Conservation (phyloP, 2,329 filamentous ascomycete genomes). For the Xylariaceae sp. region DNA sequence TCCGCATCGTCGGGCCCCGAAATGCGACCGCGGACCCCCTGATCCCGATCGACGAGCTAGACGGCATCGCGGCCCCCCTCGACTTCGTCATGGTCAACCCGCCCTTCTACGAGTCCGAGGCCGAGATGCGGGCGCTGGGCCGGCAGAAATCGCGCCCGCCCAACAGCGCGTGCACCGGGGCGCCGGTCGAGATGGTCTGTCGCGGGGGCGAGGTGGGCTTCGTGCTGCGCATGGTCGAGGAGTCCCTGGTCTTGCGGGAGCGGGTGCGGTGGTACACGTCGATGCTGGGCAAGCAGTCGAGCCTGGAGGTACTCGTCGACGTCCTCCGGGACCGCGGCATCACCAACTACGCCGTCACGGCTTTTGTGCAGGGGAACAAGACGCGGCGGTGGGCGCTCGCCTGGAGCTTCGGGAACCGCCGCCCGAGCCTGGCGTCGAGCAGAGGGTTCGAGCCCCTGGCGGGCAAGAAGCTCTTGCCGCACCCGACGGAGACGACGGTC, state of each 20-base stretch:
- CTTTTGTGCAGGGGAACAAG: slow-evolving; percentile 75
- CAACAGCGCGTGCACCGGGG: slow-evolving; percentile 74
- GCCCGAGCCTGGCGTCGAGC: slow-evolving; percentile 57
- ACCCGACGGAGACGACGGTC: slow-evolving; percentile 43
- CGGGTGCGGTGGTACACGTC: slow-evolving; percentile 84
- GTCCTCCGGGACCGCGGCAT: slow-evolving; percentile 59
- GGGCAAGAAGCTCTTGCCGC: slow-evolving; percentile 50
- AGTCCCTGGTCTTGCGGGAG: slow-evolving; percentile 63
- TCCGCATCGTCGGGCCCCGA: slow-evolving; percentile 62
- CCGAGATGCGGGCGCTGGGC: slow-evolving; percentile 69
- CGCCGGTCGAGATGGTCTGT: slow-evolving; percentile 83
- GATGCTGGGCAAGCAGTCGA: slow-evolving; percentile 83
- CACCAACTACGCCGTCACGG: slow-evolving; percentile 79
- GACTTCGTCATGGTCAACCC: slow-evolving; percentile 95
- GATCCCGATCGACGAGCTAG: slow-evolving; percentile 63
- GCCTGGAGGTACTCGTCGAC: slow-evolving; percentile 64
- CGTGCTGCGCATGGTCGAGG: slow-evolving; percentile 68
- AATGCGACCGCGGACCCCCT: slow-evolving; percentile 54
- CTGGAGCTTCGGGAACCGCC: slow-evolving; percentile 76
- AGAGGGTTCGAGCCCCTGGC: slow-evolving; percentile 44
- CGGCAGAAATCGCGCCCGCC: slow-evolving; percentile 68
- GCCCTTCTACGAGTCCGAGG: slow-evolving; percentile 81
- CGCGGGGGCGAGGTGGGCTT: slow-evolving; percentile 78
- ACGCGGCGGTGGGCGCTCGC: slow-evolving; percentile 86
- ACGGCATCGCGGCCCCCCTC: slow-evolving; percentile 48